Base-by-base conservation (phyloP, 2,329 filamentous ascomycete genomes). In the Elsinoe australis region DNA sequence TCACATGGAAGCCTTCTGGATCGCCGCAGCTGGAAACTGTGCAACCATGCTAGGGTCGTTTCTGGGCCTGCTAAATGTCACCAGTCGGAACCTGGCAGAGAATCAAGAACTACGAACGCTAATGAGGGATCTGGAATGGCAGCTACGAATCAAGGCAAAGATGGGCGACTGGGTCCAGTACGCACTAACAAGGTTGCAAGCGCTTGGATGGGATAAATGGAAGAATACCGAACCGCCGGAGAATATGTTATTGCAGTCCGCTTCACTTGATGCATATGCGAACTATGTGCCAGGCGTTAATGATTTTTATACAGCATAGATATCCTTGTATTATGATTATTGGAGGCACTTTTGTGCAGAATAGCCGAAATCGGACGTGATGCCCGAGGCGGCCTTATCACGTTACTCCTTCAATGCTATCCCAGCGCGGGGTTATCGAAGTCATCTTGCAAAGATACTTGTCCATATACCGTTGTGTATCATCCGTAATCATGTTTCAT, bases 1-100 rank as follows among this genome's bases (percentile, higher is more conserved):
- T 29, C 39, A 44, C 26, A 44, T 44, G 39, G 39, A 44, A 19
- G 39, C 39, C 7, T 44, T 44, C 26, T 44, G 39, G 39, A 44
- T 44, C n/a, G 21, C 22, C 10, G 39, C 39, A 21, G 39, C 39
- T 3, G 39, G 39, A 24, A 44, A 17, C 39, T 44, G 39, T 32
- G 39, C 39, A 9, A 44, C 39, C 9, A 44, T 44, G 39, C 39
- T 44, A 8, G 39, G 39, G 21, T 44, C 39, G n/a, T 44, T 44
- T 15, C 22, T 44, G 6, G 39, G 39, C 6, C 26, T 44, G 15
- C n/a, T 44, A 26, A 44, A 44, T n/a, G 21, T 15, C 15, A 44
- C 39, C 2, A 44, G 39, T n/a, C 24, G 39, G 10, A 44, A 44
- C 10, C 24, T 32, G 8, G 26, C 21, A 14, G 39, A 44, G 28